Evolutionary conservation across 106 monocot genomes (phyloP), one percentile per base, ranked within the genome.

Genomic region (Allium cepa): DNA sequence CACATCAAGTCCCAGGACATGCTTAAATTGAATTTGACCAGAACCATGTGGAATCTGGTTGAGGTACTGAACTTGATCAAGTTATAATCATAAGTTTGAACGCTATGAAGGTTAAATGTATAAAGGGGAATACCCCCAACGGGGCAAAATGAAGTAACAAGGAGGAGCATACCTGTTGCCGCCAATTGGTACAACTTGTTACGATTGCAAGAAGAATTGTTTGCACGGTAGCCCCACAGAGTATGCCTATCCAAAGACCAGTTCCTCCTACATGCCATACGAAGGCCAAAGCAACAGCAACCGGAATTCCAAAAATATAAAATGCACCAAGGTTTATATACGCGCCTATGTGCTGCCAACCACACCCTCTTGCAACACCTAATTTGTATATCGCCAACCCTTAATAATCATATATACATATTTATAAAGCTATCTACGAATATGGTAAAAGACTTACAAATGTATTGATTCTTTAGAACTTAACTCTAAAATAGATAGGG

Each of bases 221-320:
- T 73, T 95, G 95, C 46, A 84, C 58, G 7, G 65, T 53, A 45
- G 88, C 69, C 14, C 95, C 91, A 67, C 58, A 59, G 45, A 88
- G 8, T 16, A 86, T 84, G 16, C 95, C 91, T 66, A 91, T 78
- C 91, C 95, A 96, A 7, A 96, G 81, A 14, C 95, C 95, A 53
- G 63, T 75, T 15, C 88, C 95, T 72, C 84, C 71, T 11, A 82
- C 52, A 9, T 81, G 75, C 46, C 79, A 13, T 50, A 69, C 48
- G 57, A 96, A 91, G 8, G 80, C 95, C 47, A 96, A 67, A 11
- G 72, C 45, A 11, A 83, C 66, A 18, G 88, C 88, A 15, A 73
- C 50, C 50, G 95, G 95, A 59, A 91, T 86, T 27, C 95, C 95
- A 47, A 80, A 18, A 26, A 85, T 57, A 74, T 85, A 90, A 47